Evolutionary conservation across 1,284 basidiomycete genomes (phyloP), one percentile per base, ranked within the genome.

Genomic region (Trametes polyzona): DNA sequence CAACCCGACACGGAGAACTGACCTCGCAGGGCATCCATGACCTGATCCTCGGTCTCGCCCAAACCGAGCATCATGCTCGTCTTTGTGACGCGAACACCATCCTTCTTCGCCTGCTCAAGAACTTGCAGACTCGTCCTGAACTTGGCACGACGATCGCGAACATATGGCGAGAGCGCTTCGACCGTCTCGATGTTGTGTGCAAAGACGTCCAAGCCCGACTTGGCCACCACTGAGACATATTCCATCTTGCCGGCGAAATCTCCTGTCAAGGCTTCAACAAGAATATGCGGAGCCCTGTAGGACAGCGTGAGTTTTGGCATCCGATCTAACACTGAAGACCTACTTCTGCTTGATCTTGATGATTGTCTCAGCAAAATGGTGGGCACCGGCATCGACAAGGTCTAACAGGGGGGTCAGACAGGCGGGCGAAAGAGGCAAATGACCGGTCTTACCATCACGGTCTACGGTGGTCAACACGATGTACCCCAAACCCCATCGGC

Each of bases 61-160:
- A 99, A 90, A 54, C 97, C 97, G 40, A 99, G 86, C 97, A 99
- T 99, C 65, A 99, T 92, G 68, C 95, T 97, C 4, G 95, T 98
- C 81, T 99, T 99, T 19, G 97, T 99, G 58, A 99, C 83, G 36
- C 92, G 82, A 14, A 91, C 91, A 14, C 93, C 92, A 53, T 88
- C 83, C 49, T 86, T 86, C 74, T 93, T 91, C 1, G 94, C 92
- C 54, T 90, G 87, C 67, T 88, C 79, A 10, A 99, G 80, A 1
- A 98, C 96, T 58, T 80, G 81, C 57, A 99, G 76, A 72, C 90
- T 95, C 73, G 95, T 95, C 41, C 92, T 79, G 78, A 98, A 99
- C 24, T 87, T 92, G 11, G 97, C 97, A 35, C 96, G 84, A 23
- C 95, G 88, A 73, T 99, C 97, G 30, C 97, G 90, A 6, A 99